Evolutionary conservation across 1,139 yeast species (phyloP).

Genomic region (Scheffersomyces parashehatae): DNA sequence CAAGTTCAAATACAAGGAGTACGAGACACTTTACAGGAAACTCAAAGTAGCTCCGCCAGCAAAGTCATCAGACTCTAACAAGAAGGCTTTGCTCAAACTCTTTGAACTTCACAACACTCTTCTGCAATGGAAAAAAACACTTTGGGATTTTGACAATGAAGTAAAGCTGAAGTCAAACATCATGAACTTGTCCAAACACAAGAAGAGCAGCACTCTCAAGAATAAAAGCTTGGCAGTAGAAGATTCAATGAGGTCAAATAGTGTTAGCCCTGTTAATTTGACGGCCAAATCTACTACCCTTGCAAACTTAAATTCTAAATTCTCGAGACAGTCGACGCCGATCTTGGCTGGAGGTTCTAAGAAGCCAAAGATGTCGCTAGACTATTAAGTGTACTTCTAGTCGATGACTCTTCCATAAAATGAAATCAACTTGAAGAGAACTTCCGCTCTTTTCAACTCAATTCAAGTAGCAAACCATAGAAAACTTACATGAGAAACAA

Average conservation of each 20-base stretch:
- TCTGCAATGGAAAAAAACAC: conserved; percentile 26
- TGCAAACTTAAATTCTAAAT: conserved; percentile 2
- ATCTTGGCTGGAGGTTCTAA: not conserved
- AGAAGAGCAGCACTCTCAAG: conserved; percentile 16
- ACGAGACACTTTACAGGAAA: conserved; percentile 32
- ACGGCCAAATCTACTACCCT: conserved; percentile 6
- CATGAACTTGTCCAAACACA: conserved; percentile 38
- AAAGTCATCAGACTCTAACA: conserved; percentile 12
- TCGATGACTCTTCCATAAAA: too few species aligned
- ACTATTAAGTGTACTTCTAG: conserved; percentile 7
- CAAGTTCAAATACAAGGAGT: conserved; percentile 39
- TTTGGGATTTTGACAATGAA: conserved; percentile 36
- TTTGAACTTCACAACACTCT: conserved; percentile 25
- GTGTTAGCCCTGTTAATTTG: conserved; percentile 5
- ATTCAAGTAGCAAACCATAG: too few species aligned
- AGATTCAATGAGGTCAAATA: conserved; percentile 3
- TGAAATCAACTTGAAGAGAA: too few species aligned
- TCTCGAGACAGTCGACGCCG: conserved; percentile 1
- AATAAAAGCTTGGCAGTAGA: conserved; percentile 1
- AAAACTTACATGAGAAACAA: too few species aligned
- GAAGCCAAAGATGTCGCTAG: conserved; percentile 12
- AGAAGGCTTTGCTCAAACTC: conserved; percentile 20
- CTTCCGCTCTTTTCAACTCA: too few species aligned
- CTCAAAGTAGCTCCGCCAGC: conserved; percentile 8
- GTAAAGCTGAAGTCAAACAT: conserved; percentile 31